Base-by-base conservation (phyloP, 495 filamentous ascomycete species). In the Neurospora sp. region DNA sequence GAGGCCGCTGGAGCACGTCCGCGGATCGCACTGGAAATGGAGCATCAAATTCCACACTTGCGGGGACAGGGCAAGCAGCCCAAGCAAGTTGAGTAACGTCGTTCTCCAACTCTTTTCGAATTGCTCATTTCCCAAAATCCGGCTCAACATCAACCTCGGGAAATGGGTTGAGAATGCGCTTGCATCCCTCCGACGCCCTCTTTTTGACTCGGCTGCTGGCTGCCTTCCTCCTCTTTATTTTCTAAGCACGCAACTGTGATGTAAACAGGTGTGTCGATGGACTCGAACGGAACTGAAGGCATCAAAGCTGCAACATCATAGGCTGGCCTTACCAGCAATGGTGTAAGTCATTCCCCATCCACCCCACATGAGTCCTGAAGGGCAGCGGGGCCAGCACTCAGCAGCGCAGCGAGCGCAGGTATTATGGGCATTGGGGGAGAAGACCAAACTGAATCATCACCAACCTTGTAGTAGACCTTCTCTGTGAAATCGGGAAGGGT, bases 381-480 rank as follows among this genome's bases (percentile, higher is more conserved):
- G 14, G 27, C 47, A 39, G 35, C 68, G 68, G 68, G 20, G 18
- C 68, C 68, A 35, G 27, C 38, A 22, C 40, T 41, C 18, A 31
- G 69, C 61, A 18, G 45, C 71, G 14, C 37, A n/a, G 44, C n/a
- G 69, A 18, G 18, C 31, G 53, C 53, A 35, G 4, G 45, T 31
- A 37, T 20, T 4, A 27, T 37, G 39, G 72, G 59, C 20, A 39
- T 44, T 37, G 18, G 27, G 38, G 53, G 35, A 59, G 20, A 72
- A 27, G 18, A 65, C 22, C 18, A 76, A 75, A 77, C 68, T 68
- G 74, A 73, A 69, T 77, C 69, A 47, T 59, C 39, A 86, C 87
- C 75, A 83, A 93, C 92, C 92, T 96, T 96, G 85, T 94, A 96
- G 75, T 83, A 86, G 68, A 95, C 88, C 82, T 94, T 96, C 70